These are phyloP conservation scores for Dalbergia oliveri DNA, from an alignment of 306 rosid species.

Conservation along the genomic window DNA sequence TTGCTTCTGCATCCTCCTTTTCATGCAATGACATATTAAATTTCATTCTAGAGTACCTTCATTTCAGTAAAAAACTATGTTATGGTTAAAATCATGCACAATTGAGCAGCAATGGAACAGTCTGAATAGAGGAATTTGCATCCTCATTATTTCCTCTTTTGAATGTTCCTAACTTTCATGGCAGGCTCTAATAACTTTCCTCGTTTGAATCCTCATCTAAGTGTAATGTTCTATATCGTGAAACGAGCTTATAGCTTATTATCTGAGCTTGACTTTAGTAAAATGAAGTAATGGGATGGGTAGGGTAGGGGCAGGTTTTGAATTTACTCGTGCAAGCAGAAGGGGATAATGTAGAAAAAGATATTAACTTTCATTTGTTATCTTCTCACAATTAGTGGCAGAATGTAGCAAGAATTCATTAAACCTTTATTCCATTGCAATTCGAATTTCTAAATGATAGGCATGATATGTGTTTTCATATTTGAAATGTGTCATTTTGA, in stretches of 20 bases:
- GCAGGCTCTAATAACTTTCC: conserved; percentile 13
- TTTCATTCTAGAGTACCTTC: not conserved
- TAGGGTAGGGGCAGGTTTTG: conserved; percentile 28
- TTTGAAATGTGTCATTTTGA: not conserved
- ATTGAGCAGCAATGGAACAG: not conserved
- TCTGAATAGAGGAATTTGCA: not conserved
- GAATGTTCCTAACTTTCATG: conserved; percentile 7
- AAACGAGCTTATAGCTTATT: not conserved
- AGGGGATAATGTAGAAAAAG: not conserved
- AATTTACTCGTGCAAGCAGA: not conserved
- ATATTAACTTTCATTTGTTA: conserved; percentile 11
- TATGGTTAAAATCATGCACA: not conserved
- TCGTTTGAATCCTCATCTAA: not conserved
- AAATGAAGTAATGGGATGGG: conserved; percentile 11
- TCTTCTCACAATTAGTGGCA: conserved; percentile 24
- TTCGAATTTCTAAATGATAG: conserved; percentile 22
- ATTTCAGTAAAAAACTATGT: not conserved
- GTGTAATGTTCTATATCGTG: conserved; percentile 10
- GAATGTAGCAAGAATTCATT: conserved; percentile 1
- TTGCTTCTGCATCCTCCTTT: not conserved
- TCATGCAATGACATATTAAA: not conserved
- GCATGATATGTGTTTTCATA: conserved; percentile 30
- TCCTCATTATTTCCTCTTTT: not conserved
- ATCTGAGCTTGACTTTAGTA: conserved; percentile 23
- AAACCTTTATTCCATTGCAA: conserved; percentile 13